phyloP scores from a whole-genome alignment of 106 monocot genomes.

The Acorus calamus region DNA sequence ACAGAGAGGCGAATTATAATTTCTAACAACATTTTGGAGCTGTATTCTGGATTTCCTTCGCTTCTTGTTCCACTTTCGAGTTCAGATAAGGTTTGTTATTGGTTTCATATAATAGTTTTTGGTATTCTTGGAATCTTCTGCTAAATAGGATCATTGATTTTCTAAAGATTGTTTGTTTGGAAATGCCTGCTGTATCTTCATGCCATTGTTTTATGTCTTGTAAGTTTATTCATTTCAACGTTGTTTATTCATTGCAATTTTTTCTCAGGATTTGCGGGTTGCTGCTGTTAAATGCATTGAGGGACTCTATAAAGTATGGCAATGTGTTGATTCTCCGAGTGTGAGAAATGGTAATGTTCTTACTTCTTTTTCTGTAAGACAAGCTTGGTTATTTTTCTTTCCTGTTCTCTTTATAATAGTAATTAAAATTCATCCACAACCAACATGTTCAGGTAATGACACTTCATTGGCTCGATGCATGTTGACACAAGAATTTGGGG shows the following conservation, averaged over 20 bases:
- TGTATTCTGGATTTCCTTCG: slow-evolving; percentile 57
- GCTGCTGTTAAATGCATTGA: slow-evolving; percentile 65
- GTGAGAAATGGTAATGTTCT: slow-evolving; percentile 54
- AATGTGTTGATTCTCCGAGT: slow-evolving; percentile 28
- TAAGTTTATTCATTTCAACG: background rate
- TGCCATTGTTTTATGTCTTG: background rate
- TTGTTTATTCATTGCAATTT: slow-evolving; percentile 3
- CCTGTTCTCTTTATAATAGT: background rate
- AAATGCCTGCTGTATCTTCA: background rate
- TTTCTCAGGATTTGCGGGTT: slow-evolving; percentile 52
- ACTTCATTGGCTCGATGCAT: slow-evolving; percentile 16
- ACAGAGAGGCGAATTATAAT: slow-evolving; percentile 24
- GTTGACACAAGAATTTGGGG: slow-evolving; percentile 38
- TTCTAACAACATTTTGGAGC: slow-evolving; percentile 29
- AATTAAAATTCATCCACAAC: background rate
- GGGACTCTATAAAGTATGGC: slow-evolving; percentile 44
- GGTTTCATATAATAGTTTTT: background rate
- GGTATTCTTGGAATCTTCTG: background rate
- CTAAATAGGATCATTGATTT: background rate
- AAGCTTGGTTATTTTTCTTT: background rate
- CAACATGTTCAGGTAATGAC: slow-evolving; percentile 46
- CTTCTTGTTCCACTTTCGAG: slow-evolving; percentile 71
- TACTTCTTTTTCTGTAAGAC: background rate
- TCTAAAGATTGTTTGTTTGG: background rate
- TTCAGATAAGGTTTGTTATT: slow-evolving; percentile 46